Percentiles rank a stretch among this genome's conserved stretches.
phyloP scores from a whole-genome alignment of 2,329 filamentous ascomycete species.

The Tolypocladium pustulatum region DNA sequence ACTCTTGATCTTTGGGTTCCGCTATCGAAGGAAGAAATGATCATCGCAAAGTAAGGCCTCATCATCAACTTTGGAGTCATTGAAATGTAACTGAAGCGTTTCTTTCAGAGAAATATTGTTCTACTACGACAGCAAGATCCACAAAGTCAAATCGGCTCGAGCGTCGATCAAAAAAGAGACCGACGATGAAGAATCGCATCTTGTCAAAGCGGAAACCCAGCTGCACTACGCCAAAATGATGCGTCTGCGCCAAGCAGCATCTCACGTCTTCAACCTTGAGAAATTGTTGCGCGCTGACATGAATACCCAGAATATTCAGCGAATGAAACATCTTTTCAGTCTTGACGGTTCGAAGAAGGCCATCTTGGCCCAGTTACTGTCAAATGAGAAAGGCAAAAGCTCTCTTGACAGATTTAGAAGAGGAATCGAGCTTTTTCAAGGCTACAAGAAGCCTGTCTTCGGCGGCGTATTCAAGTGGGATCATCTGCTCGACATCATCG shows the following conservation, averaged over 20 bases:
- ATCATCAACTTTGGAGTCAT: too few relatives aligned
- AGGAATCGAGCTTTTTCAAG: conserved; percentile 6
- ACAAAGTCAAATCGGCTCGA: too few relatives aligned
- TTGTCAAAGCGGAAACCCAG: neutral
- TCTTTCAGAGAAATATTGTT: neutral
- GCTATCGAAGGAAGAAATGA: conserved; percentile 13
- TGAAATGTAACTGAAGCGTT: fast-evolving
- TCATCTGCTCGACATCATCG: conserved; percentile 3
- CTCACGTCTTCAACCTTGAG: conserved; percentile 19
- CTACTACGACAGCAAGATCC: neutral
- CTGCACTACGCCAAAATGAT: neutral
- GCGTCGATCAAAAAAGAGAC: neutral
- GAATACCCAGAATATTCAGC: neutral
- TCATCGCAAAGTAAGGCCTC: conserved; percentile 7
- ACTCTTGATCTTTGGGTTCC: conserved; percentile 11
- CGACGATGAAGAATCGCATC: neutral
- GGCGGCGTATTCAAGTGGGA: conserved; percentile 11
- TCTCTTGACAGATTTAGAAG: conserved; percentile 3
- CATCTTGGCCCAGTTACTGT: conserved; percentile 5
- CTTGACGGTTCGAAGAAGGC: neutral
- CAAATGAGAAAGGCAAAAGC: neutral
- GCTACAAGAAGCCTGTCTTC: conserved; percentile 3
- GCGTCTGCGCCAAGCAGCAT: conserved; percentile 11
- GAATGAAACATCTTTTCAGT: too few relatives aligned
- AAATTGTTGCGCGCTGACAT: conserved; percentile 7